A percentile compares a stretch with the other conserved stretches of the same genome.
Evolutionary conservation across 352 stramenopile genomes (phyloP).

Genomic region (Globisporangium solare): DNA sequence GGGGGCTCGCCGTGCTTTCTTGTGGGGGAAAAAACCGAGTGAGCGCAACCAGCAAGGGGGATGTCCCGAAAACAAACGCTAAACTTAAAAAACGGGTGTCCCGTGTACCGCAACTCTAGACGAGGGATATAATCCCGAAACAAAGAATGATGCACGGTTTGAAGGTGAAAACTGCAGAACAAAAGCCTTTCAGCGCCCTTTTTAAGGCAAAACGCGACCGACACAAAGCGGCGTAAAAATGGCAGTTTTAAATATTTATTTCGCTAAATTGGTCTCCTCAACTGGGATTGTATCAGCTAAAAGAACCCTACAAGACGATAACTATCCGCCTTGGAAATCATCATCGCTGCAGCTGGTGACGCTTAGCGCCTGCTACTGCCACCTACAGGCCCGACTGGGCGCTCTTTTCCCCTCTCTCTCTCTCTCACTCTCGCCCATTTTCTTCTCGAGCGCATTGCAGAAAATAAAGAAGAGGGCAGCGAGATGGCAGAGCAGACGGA

Average conservation of each 20-base stretch:
- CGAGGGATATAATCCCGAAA: background rate
- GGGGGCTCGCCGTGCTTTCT: background rate
- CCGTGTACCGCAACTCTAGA: background rate
- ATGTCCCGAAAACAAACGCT: background rate
- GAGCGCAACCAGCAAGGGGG: too few relatives aligned
- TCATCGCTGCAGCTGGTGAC: background rate
- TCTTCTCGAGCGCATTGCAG: background rate
- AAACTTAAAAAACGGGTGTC: background rate
- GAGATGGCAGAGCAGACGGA: slow-evolving; percentile 15
- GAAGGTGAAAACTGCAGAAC: background rate
- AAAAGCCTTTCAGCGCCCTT: background rate
- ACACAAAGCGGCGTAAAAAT: too few relatives aligned
- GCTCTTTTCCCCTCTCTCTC: background rate
- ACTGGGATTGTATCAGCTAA: background rate
- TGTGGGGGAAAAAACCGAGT: background rate
- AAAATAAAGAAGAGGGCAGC: slow-evolving; percentile 3
- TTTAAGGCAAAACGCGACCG: background rate
- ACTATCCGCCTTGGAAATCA: background rate
- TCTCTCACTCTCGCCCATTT: background rate
- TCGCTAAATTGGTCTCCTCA: background rate
- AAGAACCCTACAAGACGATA: too few relatives aligned
- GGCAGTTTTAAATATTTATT: too few relatives aligned
- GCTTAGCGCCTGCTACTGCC: background rate
- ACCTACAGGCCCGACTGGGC: background rate
- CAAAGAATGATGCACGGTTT: background rate